Conservation (phyloP, 2,329 filamentous ascomycete species). For the Zasmidium cellare region DNA sequence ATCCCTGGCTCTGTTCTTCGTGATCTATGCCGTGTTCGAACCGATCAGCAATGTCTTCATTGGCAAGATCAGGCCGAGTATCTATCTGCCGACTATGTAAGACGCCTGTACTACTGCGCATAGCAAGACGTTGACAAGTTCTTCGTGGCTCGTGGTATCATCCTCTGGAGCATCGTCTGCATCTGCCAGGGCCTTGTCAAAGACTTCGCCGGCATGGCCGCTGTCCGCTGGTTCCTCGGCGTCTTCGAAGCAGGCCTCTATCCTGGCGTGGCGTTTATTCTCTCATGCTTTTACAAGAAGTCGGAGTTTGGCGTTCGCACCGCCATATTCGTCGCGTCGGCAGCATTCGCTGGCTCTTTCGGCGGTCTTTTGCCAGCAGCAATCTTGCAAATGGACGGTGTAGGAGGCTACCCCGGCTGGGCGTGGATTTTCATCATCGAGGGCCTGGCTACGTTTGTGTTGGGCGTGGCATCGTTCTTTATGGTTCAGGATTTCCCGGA, state of each 20-base stretch:
- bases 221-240: not conserved
- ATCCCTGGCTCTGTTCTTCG: no score
- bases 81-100: no score
- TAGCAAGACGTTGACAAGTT: no score
- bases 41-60: not conserved
- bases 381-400: conserved; percentile 29
- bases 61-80: no score
- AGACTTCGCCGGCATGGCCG: not conserved
- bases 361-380: conserved; percentile 21
- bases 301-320: conserved; percentile 39
- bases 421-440: conserved; percentile 16
- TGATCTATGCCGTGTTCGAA: no score
- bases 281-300: conserved; percentile 45
- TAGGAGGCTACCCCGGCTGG: conserved; percentile 35
- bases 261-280: conserved; percentile 40
- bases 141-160: no score
- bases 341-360: conserved; percentile 34
- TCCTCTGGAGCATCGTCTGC: not conserved
- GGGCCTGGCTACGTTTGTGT: no score
- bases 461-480: no score
- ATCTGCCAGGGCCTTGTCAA: not conserved
- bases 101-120: not conserved
- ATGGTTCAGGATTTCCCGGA: no score
- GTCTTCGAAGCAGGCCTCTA: conserved; percentile 6
- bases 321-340: conserved; percentile 38